phyloP scores from a whole-genome alignment of 164 flowering plant species.

The Macadamia tetraphylla region DNA sequence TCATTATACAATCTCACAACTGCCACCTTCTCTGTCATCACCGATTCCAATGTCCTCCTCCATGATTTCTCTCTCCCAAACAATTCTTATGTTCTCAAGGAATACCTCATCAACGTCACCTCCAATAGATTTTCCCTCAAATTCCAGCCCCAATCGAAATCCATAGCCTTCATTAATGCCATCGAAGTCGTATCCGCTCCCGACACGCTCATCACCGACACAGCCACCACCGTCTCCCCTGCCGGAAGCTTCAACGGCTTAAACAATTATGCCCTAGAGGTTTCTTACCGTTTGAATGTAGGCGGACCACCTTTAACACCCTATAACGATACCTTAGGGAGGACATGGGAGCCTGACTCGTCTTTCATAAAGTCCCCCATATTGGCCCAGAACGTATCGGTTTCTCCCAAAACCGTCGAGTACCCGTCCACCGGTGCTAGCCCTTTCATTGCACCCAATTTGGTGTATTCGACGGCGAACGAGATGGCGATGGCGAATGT shows the following conservation, averaged over 20 bases:
- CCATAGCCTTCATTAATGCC: constrained; percentile 70
- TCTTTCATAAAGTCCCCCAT: constrained; percentile 32
- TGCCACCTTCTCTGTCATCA: too few relatives aligned
- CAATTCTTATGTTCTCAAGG: too few relatives aligned
- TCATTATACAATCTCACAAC: too few relatives aligned
- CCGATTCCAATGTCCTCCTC: too few relatives aligned
- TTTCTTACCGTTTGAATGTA: constrained; percentile 55
- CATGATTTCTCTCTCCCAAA: too few relatives aligned
- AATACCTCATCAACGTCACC: constrained; percentile 16
- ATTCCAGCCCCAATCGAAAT: constrained; percentile 52
- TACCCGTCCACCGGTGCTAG: constrained; percentile 43
- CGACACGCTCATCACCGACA: constrained; percentile 43
- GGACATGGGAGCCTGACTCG: constrained; percentile 60
- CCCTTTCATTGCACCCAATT: constrained; percentile 53
- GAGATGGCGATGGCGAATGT: constrained; percentile 48
- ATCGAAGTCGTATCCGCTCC: constrained; percentile 76
- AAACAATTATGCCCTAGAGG: constrained; percentile 38
- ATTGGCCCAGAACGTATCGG: constrained; percentile 38
- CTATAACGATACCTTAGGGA: constrained; percentile 53
- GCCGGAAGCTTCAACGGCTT: constrained; percentile 41
- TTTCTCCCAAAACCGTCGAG: constrained; percentile 28
- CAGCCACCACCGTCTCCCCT: constrained; percentile 41
- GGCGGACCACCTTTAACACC: constrained; percentile 58
- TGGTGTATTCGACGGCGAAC: constrained; percentile 60
- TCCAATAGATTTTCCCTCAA: constrained; percentile 40